These are phyloP conservation scores for Acidiella bohemica DNA, from an alignment of 495 filamentous ascomycete genomes.

Conservation along the genomic window DNA sequence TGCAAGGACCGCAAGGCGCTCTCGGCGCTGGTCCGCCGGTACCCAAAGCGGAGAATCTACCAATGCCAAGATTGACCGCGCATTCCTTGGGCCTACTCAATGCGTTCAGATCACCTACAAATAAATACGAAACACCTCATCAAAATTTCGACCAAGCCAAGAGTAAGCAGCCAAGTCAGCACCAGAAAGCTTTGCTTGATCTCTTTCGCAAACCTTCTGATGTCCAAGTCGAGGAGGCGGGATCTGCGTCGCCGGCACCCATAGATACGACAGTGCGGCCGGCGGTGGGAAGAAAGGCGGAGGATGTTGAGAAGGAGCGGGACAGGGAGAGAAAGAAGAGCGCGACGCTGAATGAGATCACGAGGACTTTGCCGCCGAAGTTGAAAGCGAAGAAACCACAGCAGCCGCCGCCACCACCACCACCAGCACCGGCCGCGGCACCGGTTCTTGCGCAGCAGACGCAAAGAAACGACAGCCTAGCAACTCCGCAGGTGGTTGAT, in stretches of 20 bases:
- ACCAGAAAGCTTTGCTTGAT: constrained; percentile 16
- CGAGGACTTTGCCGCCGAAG: constrained; percentile 12
- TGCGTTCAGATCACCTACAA: constrained; percentile 28
- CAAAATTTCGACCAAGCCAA: no score
- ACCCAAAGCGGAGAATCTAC: constrained; percentile 44
- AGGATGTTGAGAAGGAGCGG: no score
- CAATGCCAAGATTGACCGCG: constrained; percentile 44
- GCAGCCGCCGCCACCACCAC: not conserved
- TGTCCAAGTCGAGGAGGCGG: constrained; percentile 9
- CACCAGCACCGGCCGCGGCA: not conserved
- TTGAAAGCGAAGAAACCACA: constrained; percentile 6
- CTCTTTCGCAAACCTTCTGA: constrained; percentile 23
- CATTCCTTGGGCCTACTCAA: constrained; percentile 26
- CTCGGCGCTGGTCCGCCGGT: constrained; percentile 33
- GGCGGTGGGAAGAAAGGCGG: not conserved
- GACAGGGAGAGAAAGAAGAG: no score
- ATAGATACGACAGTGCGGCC: constrained; percentile 4
- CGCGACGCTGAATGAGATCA: constrained; percentile 16
- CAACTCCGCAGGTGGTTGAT: no score
- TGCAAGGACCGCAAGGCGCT: constrained; percentile 20
- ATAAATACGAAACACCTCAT: no score
- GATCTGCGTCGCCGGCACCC: constrained; percentile 1
- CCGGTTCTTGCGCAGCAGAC: no score
- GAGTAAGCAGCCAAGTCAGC: constrained; percentile 9
- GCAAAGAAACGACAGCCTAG: no score